A percentile compares a stretch with the other conserved stretches of the same genome.
These are phyloP conservation scores for Bipolaris zeicola DNA, from an alignment of 2,329 filamentous ascomycete species.

Conservation along the genomic window DNA sequence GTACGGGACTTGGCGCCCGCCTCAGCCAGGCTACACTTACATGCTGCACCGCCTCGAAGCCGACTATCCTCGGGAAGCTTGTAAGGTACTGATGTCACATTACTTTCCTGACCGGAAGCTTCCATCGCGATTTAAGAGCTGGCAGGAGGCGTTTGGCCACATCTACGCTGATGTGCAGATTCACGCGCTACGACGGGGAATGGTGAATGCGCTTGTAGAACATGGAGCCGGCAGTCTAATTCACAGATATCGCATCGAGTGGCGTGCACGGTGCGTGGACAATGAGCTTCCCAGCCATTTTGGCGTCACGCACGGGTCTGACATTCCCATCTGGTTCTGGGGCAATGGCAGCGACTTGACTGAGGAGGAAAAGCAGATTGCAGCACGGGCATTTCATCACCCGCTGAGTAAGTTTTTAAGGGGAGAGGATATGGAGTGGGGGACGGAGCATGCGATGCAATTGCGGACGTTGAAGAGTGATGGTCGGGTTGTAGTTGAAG, in stretches of 20 bases:
- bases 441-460: constrained; percentile 41
- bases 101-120: constrained; percentile 53
- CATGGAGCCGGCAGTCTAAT: constrained; percentile 54
- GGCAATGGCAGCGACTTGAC: constrained; percentile 54
- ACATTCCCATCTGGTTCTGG: constrained; percentile 63
- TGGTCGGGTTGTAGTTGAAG: constrained; percentile 54
- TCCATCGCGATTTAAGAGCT: constrained; percentile 50
- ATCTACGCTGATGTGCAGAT: constrained; percentile 64
- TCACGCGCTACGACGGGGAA: constrained; percentile 58
- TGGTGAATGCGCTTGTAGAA: constrained; percentile 53
- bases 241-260: constrained; percentile 61
- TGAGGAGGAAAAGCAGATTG: constrained; percentile 52
- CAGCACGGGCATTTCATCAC: constrained; percentile 47
- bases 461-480: constrained; percentile 54
- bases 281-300: constrained; percentile 52
- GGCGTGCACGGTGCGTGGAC: constrained; percentile 56
- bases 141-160: constrained; percentile 59
- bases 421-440: constrained; percentile 51
- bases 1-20: constrained; percentile 59
- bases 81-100: constrained; percentile 51
- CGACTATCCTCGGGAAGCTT: constrained; percentile 57
- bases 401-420: constrained; percentile 50
- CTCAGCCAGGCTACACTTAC: constrained; percentile 48
- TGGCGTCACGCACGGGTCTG: constrained; percentile 61
- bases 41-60: constrained; percentile 56